Base-by-base conservation (phyloP, 495 filamentous ascomycete species). In the Tetracladium setigerum region DNA sequence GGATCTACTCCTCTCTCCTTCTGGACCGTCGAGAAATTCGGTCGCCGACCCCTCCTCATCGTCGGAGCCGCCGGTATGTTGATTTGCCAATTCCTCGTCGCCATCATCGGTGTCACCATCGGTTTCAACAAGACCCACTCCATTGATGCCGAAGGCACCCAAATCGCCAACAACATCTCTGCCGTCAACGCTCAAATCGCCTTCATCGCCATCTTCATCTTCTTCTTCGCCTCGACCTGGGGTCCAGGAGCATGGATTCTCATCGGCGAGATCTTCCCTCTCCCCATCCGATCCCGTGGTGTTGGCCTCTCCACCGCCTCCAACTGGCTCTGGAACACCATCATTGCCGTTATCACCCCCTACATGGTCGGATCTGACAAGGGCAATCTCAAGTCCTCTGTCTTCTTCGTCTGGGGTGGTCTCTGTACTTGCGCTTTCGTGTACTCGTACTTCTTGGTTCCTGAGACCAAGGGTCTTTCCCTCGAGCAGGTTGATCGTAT, bases 401-500 rank as follows among this genome's bases (percentile, higher is more conserved):
- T 90, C 56, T 90, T 89, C 72, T 88, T 86, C 66, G 72, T 87
- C 55, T 88, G 84, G 84, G 84, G 83, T 38, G 69, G 69, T 8
- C 79, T 87, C 41, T 89, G 85, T 70, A 69, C 73, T 33, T 44
- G 64, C 48, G 81, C 76, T 54, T 69, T 85, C 48, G 52, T 86
- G 57, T 89, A 81, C 70, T 77, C 83, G 42, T 90, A 83, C 74
- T 83, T 86, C 76, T 72, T 90, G 35, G 74, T 92, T 37, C 83
- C 83, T 42, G 87, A 90, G 74, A 90, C 87, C 63, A 91, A 89
- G 78, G 87, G 86, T 50, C 73, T 94, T 15, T 82, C 84, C 14
- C 84, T 92, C 38, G 87, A 94, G 70, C 86, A 94, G 63, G 84
- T 94, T 57, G 87, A 92, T 69, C 77, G 79, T 67, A 89, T 91